These are phyloP conservation scores for Thinopyrum elongatum DNA, from an alignment of 176 grass and related monocot genomes.

Conservation along the genomic window DNA sequence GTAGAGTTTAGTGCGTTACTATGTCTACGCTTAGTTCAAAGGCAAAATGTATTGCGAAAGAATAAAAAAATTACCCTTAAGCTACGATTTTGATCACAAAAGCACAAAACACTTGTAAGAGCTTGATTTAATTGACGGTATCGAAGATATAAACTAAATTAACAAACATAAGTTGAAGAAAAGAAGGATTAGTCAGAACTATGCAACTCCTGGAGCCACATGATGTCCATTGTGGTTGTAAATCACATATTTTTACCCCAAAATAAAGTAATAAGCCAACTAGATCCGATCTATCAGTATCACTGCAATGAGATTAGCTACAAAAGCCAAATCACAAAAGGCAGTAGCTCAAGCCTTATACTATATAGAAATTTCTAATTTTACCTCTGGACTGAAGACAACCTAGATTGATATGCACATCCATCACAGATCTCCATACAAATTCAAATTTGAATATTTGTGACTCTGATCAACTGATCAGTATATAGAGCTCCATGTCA, in stretches of 20 bases:
- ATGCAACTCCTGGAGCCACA: not conserved
- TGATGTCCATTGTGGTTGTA: not conserved
- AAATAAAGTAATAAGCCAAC: conserved; percentile 9
- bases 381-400: not conserved
- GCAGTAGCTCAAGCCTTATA: not conserved
- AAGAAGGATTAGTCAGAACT: not conserved
- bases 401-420: not conserved
- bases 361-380: not conserved
- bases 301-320: not conserved
- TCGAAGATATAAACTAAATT: not conserved
- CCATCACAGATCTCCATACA: not conserved
- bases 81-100: not conserved
- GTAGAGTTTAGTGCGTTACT: not conserved
- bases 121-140: not conserved
- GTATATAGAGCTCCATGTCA: not conserved
- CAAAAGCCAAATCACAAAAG: not conserved
- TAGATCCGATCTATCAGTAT: conserved; percentile 5
- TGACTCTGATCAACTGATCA: not conserved
- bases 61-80: not conserved
- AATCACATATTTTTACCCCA: not conserved
- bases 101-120: not conserved
- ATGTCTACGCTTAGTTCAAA: not conserved
- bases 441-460: not conserved
- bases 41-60: not conserved
- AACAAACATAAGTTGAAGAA: not conserved